Evolutionary conservation across 164 flowering plant genomes (phyloP).

Genomic region (Aristolochia fimbriata): DNA sequence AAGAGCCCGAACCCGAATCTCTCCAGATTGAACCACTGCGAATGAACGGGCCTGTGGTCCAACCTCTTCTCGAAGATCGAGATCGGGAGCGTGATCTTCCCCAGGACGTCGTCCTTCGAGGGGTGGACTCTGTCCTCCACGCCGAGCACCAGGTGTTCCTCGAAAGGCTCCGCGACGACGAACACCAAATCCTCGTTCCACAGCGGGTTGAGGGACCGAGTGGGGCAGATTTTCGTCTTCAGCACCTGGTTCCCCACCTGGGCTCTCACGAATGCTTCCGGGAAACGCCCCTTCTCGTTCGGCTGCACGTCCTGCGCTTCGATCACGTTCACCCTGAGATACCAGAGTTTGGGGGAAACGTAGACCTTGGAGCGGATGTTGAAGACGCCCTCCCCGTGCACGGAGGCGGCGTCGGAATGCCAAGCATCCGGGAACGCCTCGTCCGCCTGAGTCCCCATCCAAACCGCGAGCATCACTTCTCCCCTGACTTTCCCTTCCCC

Average conservation of each 20-base stretch:
- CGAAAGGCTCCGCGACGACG: slow-evolving; percentile 84
- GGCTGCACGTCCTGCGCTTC: slow-evolving; percentile 83
- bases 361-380: slow-evolving; percentile 78
- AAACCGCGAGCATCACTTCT: slow-evolving; percentile 78
- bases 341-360: slow-evolving; percentile 88
- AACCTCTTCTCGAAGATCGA: slow-evolving; percentile 47
- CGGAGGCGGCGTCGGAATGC: slow-evolving; percentile 80
- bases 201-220: slow-evolving; percentile 44
- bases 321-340: slow-evolving; percentile 78
- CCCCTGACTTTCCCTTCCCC: slow-evolving; percentile 58
- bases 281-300: slow-evolving; percentile 37
- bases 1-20: slow-evolving; percentile 50
- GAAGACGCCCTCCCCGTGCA: slow-evolving; percentile 66
- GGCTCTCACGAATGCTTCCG: slow-evolving; percentile 53
- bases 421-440: slow-evolving; percentile 89
- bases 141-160: slow-evolving; percentile 49
- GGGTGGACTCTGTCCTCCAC: slow-evolving; percentile 45
- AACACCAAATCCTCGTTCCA: slow-evolving; percentile 86
- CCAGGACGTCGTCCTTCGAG: slow-evolving; percentile 54
- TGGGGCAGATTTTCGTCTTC: slow-evolving; percentile 43
- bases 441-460: slow-evolving; percentile 93
- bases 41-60: slow-evolving; percentile 67
- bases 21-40: slow-evolving; percentile 80
- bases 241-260: slow-evolving; percentile 68
- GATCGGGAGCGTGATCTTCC: slow-evolving; percentile 38